phyloP scores from a whole-genome alignment of 768 basidiomycete genomes.

The Boletus speciosus region DNA sequence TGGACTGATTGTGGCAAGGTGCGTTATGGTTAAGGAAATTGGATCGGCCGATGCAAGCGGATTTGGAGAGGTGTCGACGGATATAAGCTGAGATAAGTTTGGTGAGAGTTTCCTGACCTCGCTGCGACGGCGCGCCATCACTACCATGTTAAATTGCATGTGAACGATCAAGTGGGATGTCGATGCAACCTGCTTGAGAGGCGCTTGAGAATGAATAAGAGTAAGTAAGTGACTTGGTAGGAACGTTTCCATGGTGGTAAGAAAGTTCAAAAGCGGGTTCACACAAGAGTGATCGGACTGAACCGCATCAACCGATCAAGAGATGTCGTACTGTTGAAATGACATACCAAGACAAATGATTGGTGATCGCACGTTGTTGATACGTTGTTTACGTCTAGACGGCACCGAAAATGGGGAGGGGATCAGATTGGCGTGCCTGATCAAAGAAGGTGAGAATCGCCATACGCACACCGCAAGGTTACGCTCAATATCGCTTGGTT shows the following conservation, averaged over 20 bases:
- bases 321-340: slow-evolving; percentile 26
- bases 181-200: background rate
- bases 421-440: slow-evolving; percentile 27
- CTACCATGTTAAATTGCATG: slow-evolving; percentile 1
- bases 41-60: slow-evolving; percentile 16
- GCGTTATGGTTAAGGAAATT: slow-evolving; percentile 7
- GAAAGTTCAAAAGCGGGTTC: slow-evolving; percentile 13
- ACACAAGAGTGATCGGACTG: slow-evolving; percentile 11
- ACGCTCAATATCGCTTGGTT: slow-evolving; percentile 14
- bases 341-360: slow-evolving; percentile 20
- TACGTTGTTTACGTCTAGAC: slow-evolving; percentile 28
- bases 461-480: slow-evolving; percentile 14
- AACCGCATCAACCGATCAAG: slow-evolving; percentile 22
- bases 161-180: slow-evolving; percentile 5
- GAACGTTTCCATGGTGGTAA: slow-evolving; percentile 32
- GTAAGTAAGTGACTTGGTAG: slow-evolving; percentile 7
- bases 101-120: slow-evolving; percentile 5
- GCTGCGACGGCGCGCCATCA: slow-evolving; percentile 14
- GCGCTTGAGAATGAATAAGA: slow-evolving; percentile 2
- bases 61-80: slow-evolving; percentile 19
- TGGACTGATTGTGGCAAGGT: slow-evolving; percentile 3
- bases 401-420: slow-evolving; percentile 33
- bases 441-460: slow-evolving; percentile 21
- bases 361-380: slow-evolving; percentile 28
- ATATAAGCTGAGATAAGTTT: slow-evolving; percentile 17